Evolutionary conservation across 2,329 filamentous ascomycete species (phyloP).

Genomic region (Aureobasidium sp.): DNA sequence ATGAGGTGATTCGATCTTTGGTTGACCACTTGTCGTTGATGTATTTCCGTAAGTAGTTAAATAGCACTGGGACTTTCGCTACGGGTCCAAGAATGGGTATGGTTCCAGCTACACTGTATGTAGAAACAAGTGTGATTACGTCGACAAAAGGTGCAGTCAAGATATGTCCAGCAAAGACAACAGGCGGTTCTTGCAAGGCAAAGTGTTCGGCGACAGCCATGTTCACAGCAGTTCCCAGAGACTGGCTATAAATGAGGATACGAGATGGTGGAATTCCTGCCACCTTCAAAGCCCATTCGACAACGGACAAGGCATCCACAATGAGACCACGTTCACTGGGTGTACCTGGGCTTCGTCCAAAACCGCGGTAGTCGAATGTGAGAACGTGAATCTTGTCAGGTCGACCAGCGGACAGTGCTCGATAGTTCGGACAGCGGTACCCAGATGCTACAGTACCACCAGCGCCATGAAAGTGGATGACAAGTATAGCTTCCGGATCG

Average conservation of each 20-base stretch:
- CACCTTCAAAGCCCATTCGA: constrained; percentile 47
- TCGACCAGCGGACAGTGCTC: constrained; percentile 45
- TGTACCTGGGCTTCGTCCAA: constrained; percentile 46
- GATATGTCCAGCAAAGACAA: constrained; percentile 48
- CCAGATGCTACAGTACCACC: constrained; percentile 51
- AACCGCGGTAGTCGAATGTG: constrained; percentile 57
- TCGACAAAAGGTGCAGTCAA: constrained; percentile 53
- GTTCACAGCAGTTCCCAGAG: constrained; percentile 50
- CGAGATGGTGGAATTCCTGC: constrained; percentile 47
- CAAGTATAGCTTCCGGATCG: constrained; percentile 56
- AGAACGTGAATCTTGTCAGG: constrained; percentile 50
- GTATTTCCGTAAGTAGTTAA: constrained; percentile 41
- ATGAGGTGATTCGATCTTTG: constrained; percentile 42
- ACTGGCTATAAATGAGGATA: constrained; percentile 55
- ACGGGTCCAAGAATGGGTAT: constrained; percentile 50
- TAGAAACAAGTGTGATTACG: constrained; percentile 46
- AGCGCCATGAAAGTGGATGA: constrained; percentile 57
- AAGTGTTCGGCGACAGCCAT: constrained; percentile 40
- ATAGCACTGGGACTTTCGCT: constrained; percentile 39
- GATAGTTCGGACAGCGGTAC: constrained; percentile 49
- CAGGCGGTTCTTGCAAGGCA: constrained; percentile 35
- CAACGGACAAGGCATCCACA: constrained; percentile 46
- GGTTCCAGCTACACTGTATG: constrained; percentile 50
- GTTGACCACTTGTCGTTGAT: constrained; percentile 47
- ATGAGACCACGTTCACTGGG: constrained; percentile 52